Conservation (phyloP, 2,329 filamentous ascomycete species). For the Coniella vitis region DNA sequence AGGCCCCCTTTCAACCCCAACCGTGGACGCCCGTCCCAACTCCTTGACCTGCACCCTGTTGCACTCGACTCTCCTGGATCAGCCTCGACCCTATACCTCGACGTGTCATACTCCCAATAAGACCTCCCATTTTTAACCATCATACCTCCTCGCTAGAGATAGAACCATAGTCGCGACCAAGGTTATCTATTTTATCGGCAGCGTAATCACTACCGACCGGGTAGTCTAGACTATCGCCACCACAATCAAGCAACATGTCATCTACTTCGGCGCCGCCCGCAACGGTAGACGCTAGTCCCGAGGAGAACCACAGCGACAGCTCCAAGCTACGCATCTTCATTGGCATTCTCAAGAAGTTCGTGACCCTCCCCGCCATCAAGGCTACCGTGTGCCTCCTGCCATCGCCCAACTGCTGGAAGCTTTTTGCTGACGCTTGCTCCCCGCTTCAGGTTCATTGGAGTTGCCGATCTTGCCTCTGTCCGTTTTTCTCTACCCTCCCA, state of each 20-base stretch:
- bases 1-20: constrained; percentile 4
- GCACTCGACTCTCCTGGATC: not conserved
- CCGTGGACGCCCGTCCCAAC: not conserved
- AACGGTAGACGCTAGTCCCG: constrained; percentile 25
- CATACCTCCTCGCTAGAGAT: not conserved
- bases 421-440: not conserved
- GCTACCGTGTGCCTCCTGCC: not conserved
- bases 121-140: not conserved
- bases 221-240: constrained; percentile 7
- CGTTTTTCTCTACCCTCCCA: constrained; percentile 95
- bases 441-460: constrained; percentile 75
- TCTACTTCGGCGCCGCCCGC: constrained; percentile 22
- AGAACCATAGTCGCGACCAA: not conserved
- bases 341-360: constrained; percentile 80
- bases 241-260: constrained; percentile 25
- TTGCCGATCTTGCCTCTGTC: constrained; percentile 89
- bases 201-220: constrained; percentile 3
- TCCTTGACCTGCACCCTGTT: not conserved
- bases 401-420: not conserved
- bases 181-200: not conserved
- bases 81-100: too few species aligned
- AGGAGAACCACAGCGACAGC: constrained; percentile 61
- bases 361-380: not conserved
- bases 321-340: constrained; percentile 88
- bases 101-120: not conserved